Evolutionary conservation across 2,329 filamentous ascomycete genomes (phyloP), one percentile per base, ranked within the genome.

Genomic region (Gnomoniopsis smithogilvyi): DNA sequence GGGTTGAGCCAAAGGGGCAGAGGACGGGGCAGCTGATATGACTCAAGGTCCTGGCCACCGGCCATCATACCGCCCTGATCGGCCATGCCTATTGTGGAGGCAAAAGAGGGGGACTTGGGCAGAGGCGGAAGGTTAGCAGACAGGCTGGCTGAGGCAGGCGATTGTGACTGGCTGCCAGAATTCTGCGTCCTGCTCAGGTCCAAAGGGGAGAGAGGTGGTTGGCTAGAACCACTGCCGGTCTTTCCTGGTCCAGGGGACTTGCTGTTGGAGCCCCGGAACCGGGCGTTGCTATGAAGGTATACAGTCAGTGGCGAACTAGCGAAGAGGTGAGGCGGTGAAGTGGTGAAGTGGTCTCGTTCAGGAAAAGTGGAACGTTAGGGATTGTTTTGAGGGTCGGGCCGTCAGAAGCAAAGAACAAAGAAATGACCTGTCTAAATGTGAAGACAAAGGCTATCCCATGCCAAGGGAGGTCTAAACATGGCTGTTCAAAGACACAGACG

Each of bases 1-100:
- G 88, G 82, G 68, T 90, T 88, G 68, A 92, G 85, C 86, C 90
- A 92, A 62, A 91, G 77, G 17, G 90, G 90, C 61, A 86, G 78
- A 34, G 84, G 83, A 45, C 84, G 81, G 60, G 88, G 88, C 61
- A 90, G 78, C 66, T 88, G 85, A 69, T 87, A 87, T 14, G 78
- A 78, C 65, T 77, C 77, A 64, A 87, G 78, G 54, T 85, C 82
- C 66, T 87, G 83, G 60, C 75, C 77, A 64, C 72, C 77, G 36
- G 74, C 65, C 64, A 77, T 74, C 55, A 73, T 71, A 70, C 80
- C 77, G 66, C 75, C 78, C 67, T 81, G 74, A 67, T 87, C 81
- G 67, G 90, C 87, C 77, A 89, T 84, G 52, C 87, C 84, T 74
- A 91, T 87, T 62, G 84, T 86, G 69, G 86, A 82, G 60, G 85